These are phyloP conservation scores for Blastobotrys aristatus DNA, from an alignment of 1,139 yeast genomes.

Conservation along the genomic window DNA sequence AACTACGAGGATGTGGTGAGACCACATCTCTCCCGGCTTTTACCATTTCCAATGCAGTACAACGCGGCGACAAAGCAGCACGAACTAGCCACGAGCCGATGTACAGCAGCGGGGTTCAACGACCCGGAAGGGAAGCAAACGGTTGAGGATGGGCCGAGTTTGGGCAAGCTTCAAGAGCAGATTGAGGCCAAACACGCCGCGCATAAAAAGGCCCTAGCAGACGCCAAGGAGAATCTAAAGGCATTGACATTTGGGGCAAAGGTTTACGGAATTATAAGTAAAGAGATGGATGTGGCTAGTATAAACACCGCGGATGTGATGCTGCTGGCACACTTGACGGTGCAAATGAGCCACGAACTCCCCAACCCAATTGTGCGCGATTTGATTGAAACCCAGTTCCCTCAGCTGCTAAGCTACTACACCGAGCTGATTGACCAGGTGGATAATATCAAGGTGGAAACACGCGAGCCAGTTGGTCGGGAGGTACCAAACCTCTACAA, in stretches of 20 bases:
- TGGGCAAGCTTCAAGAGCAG: constrained; percentile 30
- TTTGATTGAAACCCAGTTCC: constrained; percentile 23
- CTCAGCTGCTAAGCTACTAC: constrained; percentile 15
- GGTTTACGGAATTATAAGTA: constrained; percentile 33
- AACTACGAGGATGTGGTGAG: constrained; percentile 67
- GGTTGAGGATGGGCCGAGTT: constrained; percentile 9
- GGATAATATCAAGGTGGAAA: neutral
- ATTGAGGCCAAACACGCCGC: constrained; percentile 43
- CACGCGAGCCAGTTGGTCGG: constrained; percentile 1
- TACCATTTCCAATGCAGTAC: constrained; percentile 86
- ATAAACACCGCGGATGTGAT: constrained; percentile 23
- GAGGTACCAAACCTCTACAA: constrained; percentile 10
- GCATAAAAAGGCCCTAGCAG: constrained; percentile 43
- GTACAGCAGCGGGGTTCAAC: constrained; percentile 30
- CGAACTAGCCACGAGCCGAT: constrained; percentile 44
- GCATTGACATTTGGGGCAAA: constrained; percentile 44
- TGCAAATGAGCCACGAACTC: constrained; percentile 21
- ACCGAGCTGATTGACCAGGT: neutral
- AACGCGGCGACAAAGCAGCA: constrained; percentile 59
- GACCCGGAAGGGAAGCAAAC: neutral
- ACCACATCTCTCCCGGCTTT: constrained; percentile 49
- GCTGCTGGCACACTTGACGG: constrained; percentile 26
- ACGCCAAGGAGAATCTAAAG: constrained; percentile 48
- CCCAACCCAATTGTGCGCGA: constrained; percentile 22
- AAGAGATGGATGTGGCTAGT: neutral